Base-by-base conservation (phyloP, 2,329 filamentous ascomycete genomes). In the Stylonectria norvegica region DNA sequence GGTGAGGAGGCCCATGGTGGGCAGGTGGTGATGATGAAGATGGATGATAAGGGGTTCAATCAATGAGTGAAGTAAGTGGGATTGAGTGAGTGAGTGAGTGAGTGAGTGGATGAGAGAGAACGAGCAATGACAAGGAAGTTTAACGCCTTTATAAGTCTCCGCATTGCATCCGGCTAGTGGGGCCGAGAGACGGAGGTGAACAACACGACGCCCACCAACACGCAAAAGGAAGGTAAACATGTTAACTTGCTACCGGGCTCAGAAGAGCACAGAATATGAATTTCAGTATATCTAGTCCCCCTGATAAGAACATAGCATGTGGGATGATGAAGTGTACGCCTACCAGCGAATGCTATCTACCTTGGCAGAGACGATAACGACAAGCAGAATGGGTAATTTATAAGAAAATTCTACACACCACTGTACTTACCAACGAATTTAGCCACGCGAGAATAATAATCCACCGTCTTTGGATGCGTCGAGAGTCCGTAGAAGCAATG, bases 401-500 rank as follows among this genome's bases (percentile, higher is more conserved):
- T 25, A 7, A 12, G 22, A 7, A 25, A 7, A 25, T 25, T 25
- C 22, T 25, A 12, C 12, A 7, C 12, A 12, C 33, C 30, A 4
- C 35, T 22, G 30, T 45, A 37, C 16, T 20, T 36, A 3, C 25
- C 28, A 30, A 48, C 18, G 20, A 37, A 45, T 20, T 20, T 36
- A 8, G 34, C 34, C 34, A 48, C 29, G 17, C 38, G 27, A 9
- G 42, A 33, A 18, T 39, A 48, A 14, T 48, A 48, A 30, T 48
- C 42, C 19, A 48, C 15, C 7, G 42, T 33, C 30, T 48, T 48
- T 20, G 42, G 38, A 29, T 45, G 42, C 18, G 32, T 35, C 3
- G 42, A 29, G 15, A 42, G 39, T 36, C 37, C 38, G 19, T 36
- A 57, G 37, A 67, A 66, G 32, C 56, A 59, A 43, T 68, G 65